Evolutionary conservation across 768 basidiomycete genomes (phyloP), one percentile per base, ranked within the genome.

Genomic region (Cantharellus anzutake): DNA sequence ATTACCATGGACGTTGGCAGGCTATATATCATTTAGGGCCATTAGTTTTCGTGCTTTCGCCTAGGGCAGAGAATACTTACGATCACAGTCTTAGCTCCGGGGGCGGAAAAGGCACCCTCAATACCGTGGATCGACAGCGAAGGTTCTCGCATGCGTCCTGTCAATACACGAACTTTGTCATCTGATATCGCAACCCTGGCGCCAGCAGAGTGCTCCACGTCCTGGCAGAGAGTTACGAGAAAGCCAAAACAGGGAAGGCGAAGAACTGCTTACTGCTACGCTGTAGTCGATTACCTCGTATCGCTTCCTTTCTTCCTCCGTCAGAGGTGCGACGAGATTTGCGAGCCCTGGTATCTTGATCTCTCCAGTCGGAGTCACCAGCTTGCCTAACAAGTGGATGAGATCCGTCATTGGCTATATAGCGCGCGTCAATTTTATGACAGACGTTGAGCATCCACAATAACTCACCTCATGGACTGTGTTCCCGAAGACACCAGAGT

Each of bases 111-210:
- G 1, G 92, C 94, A 56, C 93, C 92, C 71, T 96, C 88, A 66
- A 98, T 93, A 5, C 94, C 94, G 68, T 98, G 93, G 35, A 98
- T 72, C 2, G 89, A 92, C 62, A 98, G 77, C 60, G 83, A 85
- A 2, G 93, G 87, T 65, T 79, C 74, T 41, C 91, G 80, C 93
- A 97, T 97, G 65, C 90, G 81, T 42, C 86, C 89, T 92, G 94
- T 98, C 42, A 98, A 74, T 29, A 85, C 79, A 5, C 73, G 69
- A 39, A 81, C 81, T 69, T 91, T 93, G 69, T 92, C 83, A 3
- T 78, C 72, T 2, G 81, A 83, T 34, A 96, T 68, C 2, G 85
- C 81, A 64, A 89, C 81, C 64, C 77, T 66, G 4, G 75, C 86
- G n/a, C 91, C 90, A 14, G 81, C 83, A 2, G 85, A 76, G 56